Evolutionary conservation across 2,329 filamentous ascomycete genomes (phyloP).

Genomic region (Mycosphaerella arachidis): DNA sequence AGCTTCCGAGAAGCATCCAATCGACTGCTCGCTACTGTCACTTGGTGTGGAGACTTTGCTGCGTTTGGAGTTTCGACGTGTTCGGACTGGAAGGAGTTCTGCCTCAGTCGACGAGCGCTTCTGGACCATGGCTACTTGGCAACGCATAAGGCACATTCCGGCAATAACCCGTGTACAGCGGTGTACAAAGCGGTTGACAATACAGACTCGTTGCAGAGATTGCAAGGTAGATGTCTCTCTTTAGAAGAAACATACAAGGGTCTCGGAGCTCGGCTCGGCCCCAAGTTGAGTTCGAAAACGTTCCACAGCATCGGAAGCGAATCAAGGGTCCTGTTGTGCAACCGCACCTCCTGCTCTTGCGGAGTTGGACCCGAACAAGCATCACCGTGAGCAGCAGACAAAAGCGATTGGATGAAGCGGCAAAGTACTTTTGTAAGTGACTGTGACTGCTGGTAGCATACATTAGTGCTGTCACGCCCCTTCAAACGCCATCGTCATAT

Average conservation of each 20-base stretch:
- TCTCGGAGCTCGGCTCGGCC: too few species aligned
- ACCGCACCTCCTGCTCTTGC: too few species aligned
- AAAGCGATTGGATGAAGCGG: too few species aligned
- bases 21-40: slow-evolving; percentile 4
- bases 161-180: too few species aligned
- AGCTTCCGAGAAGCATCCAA: slow-evolving; percentile 1
- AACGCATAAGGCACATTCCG: too few species aligned
- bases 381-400: too few species aligned
- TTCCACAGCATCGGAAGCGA: too few species aligned
- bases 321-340: too few species aligned
- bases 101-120: slow-evolving; percentile 7
- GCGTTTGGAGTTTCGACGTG: slow-evolving; percentile 2
- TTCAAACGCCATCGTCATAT: background rate
- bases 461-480: background rate
- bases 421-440: too few species aligned
- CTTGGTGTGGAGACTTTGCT: slow-evolving; percentile 2
- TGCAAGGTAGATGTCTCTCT: background rate
- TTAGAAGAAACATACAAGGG: too few species aligned
- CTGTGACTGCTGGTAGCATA: background rate
- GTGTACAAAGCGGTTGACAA: background rate
- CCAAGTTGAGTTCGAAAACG: too few species aligned
- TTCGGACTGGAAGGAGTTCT: background rate
- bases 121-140: background rate
- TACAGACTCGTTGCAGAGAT: background rate
- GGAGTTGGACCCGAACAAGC: too few species aligned